Evolutionary conservation across 495 filamentous ascomycete species (phyloP).

Genomic region (Evernia prunastri): DNA sequence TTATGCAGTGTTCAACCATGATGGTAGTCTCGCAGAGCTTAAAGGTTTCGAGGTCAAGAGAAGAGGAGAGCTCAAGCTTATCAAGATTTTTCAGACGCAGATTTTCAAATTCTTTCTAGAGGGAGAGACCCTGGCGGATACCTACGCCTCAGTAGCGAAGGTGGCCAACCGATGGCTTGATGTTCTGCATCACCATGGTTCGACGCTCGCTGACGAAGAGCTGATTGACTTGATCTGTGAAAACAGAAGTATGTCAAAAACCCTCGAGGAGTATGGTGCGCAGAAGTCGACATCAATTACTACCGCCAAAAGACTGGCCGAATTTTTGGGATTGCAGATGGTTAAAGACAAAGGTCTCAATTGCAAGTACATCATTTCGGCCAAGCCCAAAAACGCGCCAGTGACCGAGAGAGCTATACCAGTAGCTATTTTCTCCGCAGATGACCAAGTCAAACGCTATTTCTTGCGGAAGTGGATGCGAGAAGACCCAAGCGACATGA

Average conservation of each 20-base stretch:
- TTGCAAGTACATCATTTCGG: conserved; percentile 98
- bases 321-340: conserved; percentile 97
- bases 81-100: conserved; percentile 99
- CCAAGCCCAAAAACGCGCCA: conserved; percentile 76
- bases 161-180: conserved; percentile 97
- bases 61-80: conserved; percentile 95
- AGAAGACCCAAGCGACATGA: conserved; percentile 89
- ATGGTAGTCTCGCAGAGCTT: conserved; percentile 90
- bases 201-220: conserved; percentile 89
- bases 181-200: conserved; percentile 77
- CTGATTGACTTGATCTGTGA: conserved; percentile 98
- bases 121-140: conserved; percentile 76
- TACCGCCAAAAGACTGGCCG: conserved; percentile 89
- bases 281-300: conserved; percentile 99
- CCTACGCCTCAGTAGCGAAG: conserved; percentile 84
- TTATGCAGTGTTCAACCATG: conserved; percentile 98
- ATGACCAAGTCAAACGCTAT: conserved; percentile 73
- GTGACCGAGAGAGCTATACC: conserved; percentile 94
- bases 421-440: conserved; percentile 94
- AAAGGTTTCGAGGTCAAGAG: conserved; percentile 99
- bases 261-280: conserved; percentile 86
- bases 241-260: conserved; percentile 95
- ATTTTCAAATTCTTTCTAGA: conserved; percentile 99
- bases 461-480: conserved; percentile 94
- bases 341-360: conserved; percentile 97